Evolutionary conservation across 2,329 filamentous ascomycete species (phyloP).

Genomic region (Trichoderma lentiforme): DNA sequence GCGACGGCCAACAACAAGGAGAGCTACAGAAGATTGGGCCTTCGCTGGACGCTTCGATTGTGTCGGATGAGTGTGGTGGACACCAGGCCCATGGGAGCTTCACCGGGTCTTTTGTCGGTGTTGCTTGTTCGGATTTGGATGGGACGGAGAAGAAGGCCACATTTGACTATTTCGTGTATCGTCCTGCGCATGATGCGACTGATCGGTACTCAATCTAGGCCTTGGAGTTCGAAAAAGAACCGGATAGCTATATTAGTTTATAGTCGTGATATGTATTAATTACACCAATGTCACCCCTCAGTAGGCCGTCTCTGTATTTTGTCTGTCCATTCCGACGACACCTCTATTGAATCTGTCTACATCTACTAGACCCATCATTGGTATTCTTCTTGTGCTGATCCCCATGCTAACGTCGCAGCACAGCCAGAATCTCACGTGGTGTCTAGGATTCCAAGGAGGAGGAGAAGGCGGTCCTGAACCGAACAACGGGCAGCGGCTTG

Average conservation of each 20-base stretch:
- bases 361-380: not conserved
- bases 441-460: not conserved
- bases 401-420: not conserved
- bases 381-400: not conserved
- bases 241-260: not conserved
- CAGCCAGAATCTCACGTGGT: not conserved
- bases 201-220: constrained; percentile 35
- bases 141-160: constrained; percentile 44
- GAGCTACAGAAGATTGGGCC: constrained; percentile 49
- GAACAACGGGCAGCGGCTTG: not conserved
- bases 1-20: not conserved
- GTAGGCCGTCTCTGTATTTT: not conserved
- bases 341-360: not conserved
- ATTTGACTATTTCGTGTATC: constrained; percentile 53
- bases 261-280: not conserved
- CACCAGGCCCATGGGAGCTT: constrained; percentile 61
- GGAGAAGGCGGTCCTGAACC: not conserved
- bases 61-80: constrained; percentile 62
- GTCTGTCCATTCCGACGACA: no score
- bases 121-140: constrained; percentile 55
- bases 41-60: constrained; percentile 55
- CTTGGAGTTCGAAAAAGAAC: not conserved
- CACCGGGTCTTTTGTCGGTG: constrained; percentile 58
- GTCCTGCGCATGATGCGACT: constrained; percentile 43
- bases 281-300: not conserved